Conservation (phyloP, 805 yeast species). For the Starmera amethionina region DNA sequence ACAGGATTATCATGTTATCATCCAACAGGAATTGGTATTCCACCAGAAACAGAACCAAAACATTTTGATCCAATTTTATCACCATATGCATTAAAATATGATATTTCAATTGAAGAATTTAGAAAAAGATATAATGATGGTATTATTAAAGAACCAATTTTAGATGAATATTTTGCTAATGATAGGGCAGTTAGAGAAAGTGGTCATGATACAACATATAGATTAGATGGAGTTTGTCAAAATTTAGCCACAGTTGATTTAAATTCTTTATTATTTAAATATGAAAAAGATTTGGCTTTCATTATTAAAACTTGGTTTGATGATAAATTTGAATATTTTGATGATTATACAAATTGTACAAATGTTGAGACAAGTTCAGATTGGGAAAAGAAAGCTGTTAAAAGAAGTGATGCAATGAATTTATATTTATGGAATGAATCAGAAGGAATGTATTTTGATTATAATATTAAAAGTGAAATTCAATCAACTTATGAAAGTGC, state of each 20-base stretch:
- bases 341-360: slow-evolving; percentile 14
- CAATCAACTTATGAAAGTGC: slow-evolving; percentile 73
- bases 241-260: slow-evolving; percentile 84
- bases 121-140: slow-evolving; percentile 60
- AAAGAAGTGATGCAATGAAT: slow-evolving; percentile 45
- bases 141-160: slow-evolving; percentile 58
- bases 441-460: slow-evolving; percentile 74
- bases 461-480: slow-evolving; percentile 46
- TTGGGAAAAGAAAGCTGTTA: slow-evolving; percentile 57
- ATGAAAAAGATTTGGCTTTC: slow-evolving; percentile 74
- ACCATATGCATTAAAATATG: slow-evolving; percentile 60
- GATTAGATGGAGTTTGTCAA: slow-evolving; percentile 87
- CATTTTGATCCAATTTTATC: slow-evolving; percentile 69
- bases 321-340: slow-evolving; percentile 31
- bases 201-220: slow-evolving; percentile 90
- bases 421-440: slow-evolving; percentile 79
- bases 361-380: slow-evolving; percentile 32
- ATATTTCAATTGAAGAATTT: slow-evolving; percentile 50
- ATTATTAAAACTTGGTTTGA: slow-evolving; percentile 48
- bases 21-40: slow-evolving; percentile 88
- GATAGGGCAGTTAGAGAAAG: slow-evolving; percentile 94
- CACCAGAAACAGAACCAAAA: slow-evolving; percentile 90
- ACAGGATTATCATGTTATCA: slow-evolving; percentile 85
- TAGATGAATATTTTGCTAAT: slow-evolving; percentile 82
- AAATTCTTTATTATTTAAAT: slow-evolving; percentile 78